These are phyloP conservation scores for Rhizopus stolonifer DNA, from an alignment of 371 early-diverging fungal species.

Conservation along the genomic window DNA sequence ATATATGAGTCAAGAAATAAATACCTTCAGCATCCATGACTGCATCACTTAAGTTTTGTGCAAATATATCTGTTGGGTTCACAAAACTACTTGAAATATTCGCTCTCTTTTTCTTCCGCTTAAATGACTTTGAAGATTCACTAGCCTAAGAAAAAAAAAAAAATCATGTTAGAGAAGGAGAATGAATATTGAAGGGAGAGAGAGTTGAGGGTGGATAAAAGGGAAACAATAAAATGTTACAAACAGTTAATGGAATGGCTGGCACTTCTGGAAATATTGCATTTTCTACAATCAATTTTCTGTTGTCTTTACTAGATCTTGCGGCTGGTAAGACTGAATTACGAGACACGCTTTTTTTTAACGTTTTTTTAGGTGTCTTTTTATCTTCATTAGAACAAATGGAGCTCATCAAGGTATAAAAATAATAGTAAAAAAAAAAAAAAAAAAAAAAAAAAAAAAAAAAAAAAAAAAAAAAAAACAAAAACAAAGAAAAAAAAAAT, in stretches of 20 bases:
- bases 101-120: conserved; percentile 11
- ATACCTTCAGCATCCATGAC: conserved; percentile 52
- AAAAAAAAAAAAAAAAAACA: not conserved
- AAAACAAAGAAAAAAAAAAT: not conserved
- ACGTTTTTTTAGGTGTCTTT: not conserved
- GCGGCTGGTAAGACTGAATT: not conserved
- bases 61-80: conserved; percentile 45
- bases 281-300: conserved; percentile 14
- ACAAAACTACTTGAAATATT: conserved; percentile 17
- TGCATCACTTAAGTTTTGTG: conserved; percentile 47
- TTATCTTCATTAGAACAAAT: conserved; percentile 2
- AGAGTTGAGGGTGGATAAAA: too few species aligned
- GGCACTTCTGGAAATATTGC: conserved; percentile 22
- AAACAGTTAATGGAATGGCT: conserved; percentile 3
- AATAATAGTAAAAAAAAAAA: not conserved
- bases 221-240: not conserved
- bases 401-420: not conserved
- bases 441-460: not conserved
- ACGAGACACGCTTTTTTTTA: conserved; percentile 1
- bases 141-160: conserved; percentile 4
- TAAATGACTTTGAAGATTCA: conserved; percentile 20
- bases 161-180: not conserved
- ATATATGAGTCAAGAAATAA: too few species aligned
- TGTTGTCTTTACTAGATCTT: not conserved
- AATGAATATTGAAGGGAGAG: too few species aligned